These are phyloP conservation scores for Lumnitzera racemosa DNA, from an alignment of 345 rosid species.

Conservation along the genomic window DNA sequence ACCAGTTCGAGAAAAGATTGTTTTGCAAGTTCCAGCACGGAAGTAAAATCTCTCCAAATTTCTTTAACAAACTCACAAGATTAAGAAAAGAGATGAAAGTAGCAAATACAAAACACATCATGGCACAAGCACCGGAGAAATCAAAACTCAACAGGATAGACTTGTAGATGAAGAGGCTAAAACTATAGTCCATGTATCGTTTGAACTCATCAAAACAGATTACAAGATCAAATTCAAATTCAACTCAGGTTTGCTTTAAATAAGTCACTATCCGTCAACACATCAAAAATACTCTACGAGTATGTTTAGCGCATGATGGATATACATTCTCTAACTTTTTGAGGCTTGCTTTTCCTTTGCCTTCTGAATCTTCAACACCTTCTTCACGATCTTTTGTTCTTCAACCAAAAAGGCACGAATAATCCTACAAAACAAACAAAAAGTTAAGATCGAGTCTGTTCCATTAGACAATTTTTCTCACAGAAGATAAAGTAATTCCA, in stretches of 20 bases:
- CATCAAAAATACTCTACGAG: constrained; percentile 9
- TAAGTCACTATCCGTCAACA: not conserved
- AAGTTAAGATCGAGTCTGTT: not conserved
- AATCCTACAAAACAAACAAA: constrained; percentile 26
- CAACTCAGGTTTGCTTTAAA: constrained; percentile 12
- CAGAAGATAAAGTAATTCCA: not conserved
- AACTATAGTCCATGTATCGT: not conserved
- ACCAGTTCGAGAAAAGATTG: too few species aligned
- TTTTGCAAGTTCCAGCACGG: too few species aligned
- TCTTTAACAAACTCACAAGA: too few species aligned
- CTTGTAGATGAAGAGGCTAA: constrained; percentile 19
- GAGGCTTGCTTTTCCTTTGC: constrained; percentile 57
- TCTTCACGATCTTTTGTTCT: constrained; percentile 83
- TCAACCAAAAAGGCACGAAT: constrained; percentile 73
- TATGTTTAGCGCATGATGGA: not conserved
- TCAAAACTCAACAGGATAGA: constrained; percentile 21
- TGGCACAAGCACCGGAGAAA: not conserved
- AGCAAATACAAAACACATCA: constrained; percentile 4
- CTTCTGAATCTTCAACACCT: constrained; percentile 71
- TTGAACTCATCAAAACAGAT: constrained; percentile 8
- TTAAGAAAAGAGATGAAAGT: constrained; percentile 7
- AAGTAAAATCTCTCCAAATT: too few species aligned
- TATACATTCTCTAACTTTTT: constrained; percentile 23
- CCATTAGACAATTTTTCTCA: not conserved
- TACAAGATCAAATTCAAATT: constrained; percentile 9